phyloP scores from a whole-genome alignment of 2,329 filamentous ascomycete species.

The Verticillium isaacii region DNA sequence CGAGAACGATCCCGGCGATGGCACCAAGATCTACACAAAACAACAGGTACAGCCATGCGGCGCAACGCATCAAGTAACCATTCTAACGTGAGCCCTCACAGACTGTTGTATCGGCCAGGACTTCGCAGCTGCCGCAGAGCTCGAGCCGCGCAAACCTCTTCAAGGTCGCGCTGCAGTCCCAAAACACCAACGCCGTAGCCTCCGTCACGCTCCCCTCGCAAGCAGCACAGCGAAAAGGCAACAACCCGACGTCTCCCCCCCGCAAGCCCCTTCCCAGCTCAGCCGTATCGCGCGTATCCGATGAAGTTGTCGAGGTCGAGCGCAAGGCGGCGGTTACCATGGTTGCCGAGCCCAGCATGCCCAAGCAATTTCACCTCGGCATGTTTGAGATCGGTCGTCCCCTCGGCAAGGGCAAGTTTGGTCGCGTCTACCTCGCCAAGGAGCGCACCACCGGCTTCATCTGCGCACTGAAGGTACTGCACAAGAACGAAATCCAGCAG shows the following conservation, averaged over 20 bases:
- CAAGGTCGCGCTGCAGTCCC: conserved; percentile 78
- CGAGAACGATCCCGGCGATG: conserved; percentile 66
- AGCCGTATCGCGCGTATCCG: conserved; percentile 32
- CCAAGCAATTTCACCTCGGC: conserved; percentile 74
- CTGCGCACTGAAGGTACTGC: conserved; percentile 79
- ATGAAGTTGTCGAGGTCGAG: conserved; percentile 47
- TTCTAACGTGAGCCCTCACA: conserved; percentile 9
- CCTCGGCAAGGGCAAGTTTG: conserved; percentile 83
- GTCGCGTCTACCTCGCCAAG: conserved; percentile 78
- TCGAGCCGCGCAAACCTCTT: conserved; percentile 73
- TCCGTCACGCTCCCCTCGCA: conserved; percentile 66
- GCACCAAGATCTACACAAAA: conserved; percentile 59
- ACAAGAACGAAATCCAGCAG: conserved; percentile 77
- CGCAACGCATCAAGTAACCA: no score
- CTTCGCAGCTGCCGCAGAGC: conserved; percentile 42
- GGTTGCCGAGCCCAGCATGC: conserved; percentile 50
- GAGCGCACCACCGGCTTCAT: conserved; percentile 77
- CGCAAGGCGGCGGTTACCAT: conserved; percentile 47
- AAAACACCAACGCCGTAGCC: conserved; percentile 61
- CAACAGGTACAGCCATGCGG: conserved; percentile 57
- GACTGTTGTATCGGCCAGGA: conserved; percentile 36
- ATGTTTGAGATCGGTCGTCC: conserved; percentile 93
- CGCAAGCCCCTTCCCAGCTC: conserved; percentile 43
- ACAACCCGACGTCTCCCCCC: conserved; percentile 42
- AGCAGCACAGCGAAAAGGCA: conserved; percentile 51